Percentiles rank a stretch among this genome's conserved stretches.
These are phyloP conservation scores for Apiotrichum siamense DNA, from an alignment of 1,284 basidiomycete genomes.

Conservation along the genomic window DNA sequence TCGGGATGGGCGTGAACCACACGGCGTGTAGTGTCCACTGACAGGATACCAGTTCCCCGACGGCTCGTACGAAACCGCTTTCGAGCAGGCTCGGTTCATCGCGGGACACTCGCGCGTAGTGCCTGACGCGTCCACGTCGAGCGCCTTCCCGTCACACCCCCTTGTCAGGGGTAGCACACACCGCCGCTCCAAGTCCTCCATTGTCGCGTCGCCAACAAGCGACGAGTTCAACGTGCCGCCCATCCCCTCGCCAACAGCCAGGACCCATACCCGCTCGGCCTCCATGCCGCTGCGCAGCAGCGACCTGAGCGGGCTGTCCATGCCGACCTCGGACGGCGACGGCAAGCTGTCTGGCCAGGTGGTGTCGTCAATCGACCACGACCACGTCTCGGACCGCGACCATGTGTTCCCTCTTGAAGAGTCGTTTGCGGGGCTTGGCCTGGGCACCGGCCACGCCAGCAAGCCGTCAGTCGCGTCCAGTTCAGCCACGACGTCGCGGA, in stretches of 20 bases:
- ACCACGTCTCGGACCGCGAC: no score
- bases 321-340: not conserved
- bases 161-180: not conserved
- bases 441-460: no score
- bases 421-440: no score
- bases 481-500: not conserved
- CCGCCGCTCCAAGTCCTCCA: conserved; percentile 30
- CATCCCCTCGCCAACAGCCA: not conserved
- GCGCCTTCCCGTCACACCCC: conserved; percentile 8
- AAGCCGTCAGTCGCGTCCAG: no score
- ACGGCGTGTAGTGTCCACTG: no score
- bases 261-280: conserved; percentile 28
- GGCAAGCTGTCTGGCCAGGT: not conserved
- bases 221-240: not conserved
- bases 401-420: no score
- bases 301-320: not conserved
- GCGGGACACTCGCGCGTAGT: conserved; percentile 16
- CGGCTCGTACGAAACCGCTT: conserved; percentile 36
- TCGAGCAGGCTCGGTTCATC: conserved; percentile 24
- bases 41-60: conserved; percentile 36
- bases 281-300: conserved; percentile 28
- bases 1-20: not conserved
- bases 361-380: conserved; percentile 8
- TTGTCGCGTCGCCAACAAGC: conserved; percentile 8
- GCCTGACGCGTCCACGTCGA: conserved; percentile 7